A percentile compares a stretch with the other conserved stretches of the same genome.
phyloP scores from a whole-genome alignment of 768 basidiomycete species.

The Harrya chromipes region DNA sequence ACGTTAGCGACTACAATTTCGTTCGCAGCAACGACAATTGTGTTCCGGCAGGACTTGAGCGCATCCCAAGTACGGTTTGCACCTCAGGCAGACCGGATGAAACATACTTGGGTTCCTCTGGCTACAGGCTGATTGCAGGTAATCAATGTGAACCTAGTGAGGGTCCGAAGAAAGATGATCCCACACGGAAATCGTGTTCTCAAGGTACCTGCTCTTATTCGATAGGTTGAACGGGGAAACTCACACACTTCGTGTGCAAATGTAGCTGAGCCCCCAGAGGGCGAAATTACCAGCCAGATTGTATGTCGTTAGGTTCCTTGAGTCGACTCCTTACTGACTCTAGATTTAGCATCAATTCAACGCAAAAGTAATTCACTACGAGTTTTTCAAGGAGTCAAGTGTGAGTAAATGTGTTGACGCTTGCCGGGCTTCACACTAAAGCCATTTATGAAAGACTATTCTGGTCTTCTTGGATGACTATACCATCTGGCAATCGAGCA shows the following conservation, averaged over 20 bases:
- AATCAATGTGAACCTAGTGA: conserved; percentile 69
- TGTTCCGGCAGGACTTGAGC: conserved; percentile 83
- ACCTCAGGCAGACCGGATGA: conserved; percentile 44
- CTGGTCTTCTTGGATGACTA: conserved; percentile 76
- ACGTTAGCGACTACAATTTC: conserved; percentile 82
- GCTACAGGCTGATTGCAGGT: conserved; percentile 89
- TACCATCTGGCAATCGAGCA: conserved; percentile 89
- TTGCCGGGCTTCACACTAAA: neutral
- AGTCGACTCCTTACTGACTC: conserved; percentile 3
- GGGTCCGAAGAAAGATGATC: conserved; percentile 68
- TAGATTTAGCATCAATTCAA: conserved; percentile 64
- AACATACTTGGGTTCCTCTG: conserved; percentile 83
- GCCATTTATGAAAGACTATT: conserved; percentile 53
- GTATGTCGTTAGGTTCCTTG: conserved; percentile 39
- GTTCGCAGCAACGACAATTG: conserved; percentile 73
- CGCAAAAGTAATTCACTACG: conserved; percentile 62
- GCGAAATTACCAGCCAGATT: conserved; percentile 70
- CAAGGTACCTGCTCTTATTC: conserved; percentile 44
- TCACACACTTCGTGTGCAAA: neutral
- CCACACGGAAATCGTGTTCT: conserved; percentile 71
- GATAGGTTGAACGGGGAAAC: neutral
- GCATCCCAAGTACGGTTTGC: conserved; percentile 76
- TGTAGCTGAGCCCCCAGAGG: conserved; percentile 76
- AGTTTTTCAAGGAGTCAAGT: conserved; percentile 81
- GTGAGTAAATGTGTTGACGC: conserved; percentile 35